These are phyloP conservation scores for Pontederia paniculata DNA, from an alignment of 176 grass and related monocot genomes.

Conservation along the genomic window DNA sequence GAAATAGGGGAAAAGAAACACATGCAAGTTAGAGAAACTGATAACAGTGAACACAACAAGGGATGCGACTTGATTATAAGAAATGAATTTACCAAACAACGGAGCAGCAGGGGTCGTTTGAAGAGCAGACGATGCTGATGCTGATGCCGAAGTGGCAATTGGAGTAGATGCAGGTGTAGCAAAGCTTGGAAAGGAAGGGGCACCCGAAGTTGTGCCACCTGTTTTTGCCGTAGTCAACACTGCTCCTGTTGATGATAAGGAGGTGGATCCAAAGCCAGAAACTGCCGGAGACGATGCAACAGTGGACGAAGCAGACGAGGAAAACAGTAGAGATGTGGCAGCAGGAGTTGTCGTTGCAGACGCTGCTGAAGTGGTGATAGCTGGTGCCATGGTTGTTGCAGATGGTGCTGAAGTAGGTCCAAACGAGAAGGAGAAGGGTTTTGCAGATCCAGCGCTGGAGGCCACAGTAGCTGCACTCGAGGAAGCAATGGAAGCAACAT, in stretches of 20 bases:
- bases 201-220: conserved; percentile 20
- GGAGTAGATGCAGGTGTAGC: conserved; percentile 26
- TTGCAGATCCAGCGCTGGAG: conserved; percentile 25
- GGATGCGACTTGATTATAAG: conserved; percentile 8
- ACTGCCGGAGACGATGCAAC: conserved; percentile 26
- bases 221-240: conserved; percentile 1
- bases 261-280: conserved; percentile 29
- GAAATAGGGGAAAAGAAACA: background rate
- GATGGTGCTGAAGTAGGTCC: conserved; percentile 30
- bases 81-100: conserved; percentile 45
- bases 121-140: conserved; percentile 2
- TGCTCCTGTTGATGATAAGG: conserved; percentile 30
- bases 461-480: conserved; percentile 37
- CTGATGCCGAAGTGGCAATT: conserved; percentile 25
- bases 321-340: conserved; percentile 29
- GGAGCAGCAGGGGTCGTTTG: conserved; percentile 25
- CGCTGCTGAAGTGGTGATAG: conserved; percentile 17
- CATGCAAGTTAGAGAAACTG: background rate
- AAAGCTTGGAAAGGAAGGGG: conserved; percentile 52
- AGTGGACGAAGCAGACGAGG: conserved; percentile 17
- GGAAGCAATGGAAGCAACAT: conserved; percentile 13
- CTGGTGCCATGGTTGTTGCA: conserved; percentile 22
- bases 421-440: conserved; percentile 29
- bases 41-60: background rate
- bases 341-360: conserved; percentile 26